A percentile compares a stretch with the other conserved stretches of the same genome.
Evolutionary conservation across 164 flowering plant genomes (phyloP).

Genomic region (Houttuynia cordata): DNA sequence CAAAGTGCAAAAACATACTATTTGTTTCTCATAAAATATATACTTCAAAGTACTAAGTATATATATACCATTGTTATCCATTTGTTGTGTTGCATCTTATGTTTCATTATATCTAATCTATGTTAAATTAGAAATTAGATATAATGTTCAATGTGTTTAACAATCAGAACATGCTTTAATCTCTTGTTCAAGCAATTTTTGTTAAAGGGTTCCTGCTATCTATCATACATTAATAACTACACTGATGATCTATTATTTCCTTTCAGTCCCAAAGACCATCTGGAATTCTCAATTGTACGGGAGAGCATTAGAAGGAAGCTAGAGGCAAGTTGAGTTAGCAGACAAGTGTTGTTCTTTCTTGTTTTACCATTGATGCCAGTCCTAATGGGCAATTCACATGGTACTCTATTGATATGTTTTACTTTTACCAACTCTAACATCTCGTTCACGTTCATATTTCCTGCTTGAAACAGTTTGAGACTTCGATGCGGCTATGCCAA

Average conservation of each 20-base stretch:
- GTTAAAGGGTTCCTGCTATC: not conserved
- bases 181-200: too few relatives aligned
- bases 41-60: too few relatives aligned
- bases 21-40: too few relatives aligned
- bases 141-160: too few relatives aligned
- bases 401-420: not conserved
- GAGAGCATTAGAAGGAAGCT: conserved; percentile 70
- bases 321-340: conserved; percentile 43
- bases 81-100: too few relatives aligned
- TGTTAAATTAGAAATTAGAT: too few relatives aligned
- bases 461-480: not conserved
- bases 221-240: not conserved
- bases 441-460: not conserved
- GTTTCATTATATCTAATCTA: too few relatives aligned
- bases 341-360: not conserved
- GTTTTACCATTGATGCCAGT: not conserved
- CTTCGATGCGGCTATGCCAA: not conserved
- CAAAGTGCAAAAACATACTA: too few relatives aligned
- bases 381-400: not conserved
- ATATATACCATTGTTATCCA: too few relatives aligned
- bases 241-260: conserved; percentile 2
- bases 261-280: conserved; percentile 79
- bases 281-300: conserved; percentile 83
- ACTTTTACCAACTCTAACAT: not conserved
- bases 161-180: too few relatives aligned